phyloP scores from a whole-genome alignment of 129 eudicot genomes.

The Pittosporum tobira region DNA sequence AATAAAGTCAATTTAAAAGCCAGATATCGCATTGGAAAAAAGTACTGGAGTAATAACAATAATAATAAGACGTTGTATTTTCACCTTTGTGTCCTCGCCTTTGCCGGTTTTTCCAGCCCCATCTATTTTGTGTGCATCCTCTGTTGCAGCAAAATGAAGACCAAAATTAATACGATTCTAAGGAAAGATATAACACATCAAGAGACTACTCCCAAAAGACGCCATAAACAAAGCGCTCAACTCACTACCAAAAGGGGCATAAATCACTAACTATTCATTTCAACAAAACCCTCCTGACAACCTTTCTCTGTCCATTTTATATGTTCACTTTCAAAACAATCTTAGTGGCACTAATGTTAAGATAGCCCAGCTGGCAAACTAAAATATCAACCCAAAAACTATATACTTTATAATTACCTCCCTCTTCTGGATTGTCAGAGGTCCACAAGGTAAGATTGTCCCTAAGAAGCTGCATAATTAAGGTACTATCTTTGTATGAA shows the following conservation, averaged over 20 bases:
- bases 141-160: constrained; percentile 8
- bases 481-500: constrained; percentile 50
- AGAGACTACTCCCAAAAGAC: no score
- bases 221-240: no score
- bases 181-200: neutral
- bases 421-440: constrained; percentile 44
- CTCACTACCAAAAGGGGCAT: no score
- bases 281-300: no score
- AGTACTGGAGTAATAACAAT: neutral
- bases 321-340: no score
- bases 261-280: no score
- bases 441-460: constrained; percentile 59
- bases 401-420: constrained; percentile 19
- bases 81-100: constrained; percentile 11
- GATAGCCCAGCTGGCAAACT: no score
- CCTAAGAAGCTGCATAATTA: constrained; percentile 51
- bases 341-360: no score
- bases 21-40: neutral
- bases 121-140: constrained; percentile 11
- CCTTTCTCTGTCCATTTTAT: no score
- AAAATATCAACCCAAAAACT: no score
- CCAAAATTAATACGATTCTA: neutral
- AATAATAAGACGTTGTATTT: no score
- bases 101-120: constrained; percentile 1
- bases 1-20: neutral